A percentile compares a stretch with the other conserved stretches of the same genome.
Evolutionary conservation across 768 basidiomycete species (phyloP).

Genomic region (Kwoniella sp.): DNA sequence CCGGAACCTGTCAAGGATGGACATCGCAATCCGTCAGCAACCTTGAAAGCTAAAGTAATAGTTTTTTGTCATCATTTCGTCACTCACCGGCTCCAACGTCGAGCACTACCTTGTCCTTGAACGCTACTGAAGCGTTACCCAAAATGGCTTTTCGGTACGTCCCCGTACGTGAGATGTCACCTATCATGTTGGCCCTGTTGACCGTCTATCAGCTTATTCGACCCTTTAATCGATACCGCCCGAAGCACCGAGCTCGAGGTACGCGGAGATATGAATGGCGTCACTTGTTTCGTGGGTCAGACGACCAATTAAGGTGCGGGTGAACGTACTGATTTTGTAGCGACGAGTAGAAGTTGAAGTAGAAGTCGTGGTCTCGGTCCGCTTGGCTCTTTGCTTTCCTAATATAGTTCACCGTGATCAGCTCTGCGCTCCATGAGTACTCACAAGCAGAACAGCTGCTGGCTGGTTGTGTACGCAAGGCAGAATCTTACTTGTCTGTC

Average conservation of each 20-base stretch:
- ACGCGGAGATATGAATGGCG: neutral
- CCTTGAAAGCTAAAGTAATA: neutral
- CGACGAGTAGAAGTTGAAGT: slow-evolving; percentile 53
- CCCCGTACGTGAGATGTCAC: slow-evolving; percentile 50
- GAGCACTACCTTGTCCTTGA: slow-evolving; percentile 48
- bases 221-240: too few species aligned
- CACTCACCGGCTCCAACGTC: slow-evolving; percentile 54
- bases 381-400: slow-evolving; percentile 1
- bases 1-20: slow-evolving; percentile 41
- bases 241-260: too few species aligned
- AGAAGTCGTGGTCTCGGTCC: slow-evolving; percentile 49
- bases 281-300: too few species aligned
- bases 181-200: slow-evolving; percentile 55
- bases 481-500: neutral
- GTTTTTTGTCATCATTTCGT: too few species aligned
- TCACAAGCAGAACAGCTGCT: too few species aligned
- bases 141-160: slow-evolving; percentile 54
- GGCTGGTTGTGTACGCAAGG: neutral
- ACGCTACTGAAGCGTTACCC: slow-evolving; percentile 51
- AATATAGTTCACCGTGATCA: neutral
- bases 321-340: slow-evolving; percentile 48
- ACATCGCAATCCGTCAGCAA: neutral
- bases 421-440: neutral
- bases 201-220: neutral
- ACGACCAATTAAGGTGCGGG: neutral